These are phyloP conservation scores for Claviceps sp. DNA, from an alignment of 2,329 filamentous ascomycete species.

Conservation along the genomic window DNA sequence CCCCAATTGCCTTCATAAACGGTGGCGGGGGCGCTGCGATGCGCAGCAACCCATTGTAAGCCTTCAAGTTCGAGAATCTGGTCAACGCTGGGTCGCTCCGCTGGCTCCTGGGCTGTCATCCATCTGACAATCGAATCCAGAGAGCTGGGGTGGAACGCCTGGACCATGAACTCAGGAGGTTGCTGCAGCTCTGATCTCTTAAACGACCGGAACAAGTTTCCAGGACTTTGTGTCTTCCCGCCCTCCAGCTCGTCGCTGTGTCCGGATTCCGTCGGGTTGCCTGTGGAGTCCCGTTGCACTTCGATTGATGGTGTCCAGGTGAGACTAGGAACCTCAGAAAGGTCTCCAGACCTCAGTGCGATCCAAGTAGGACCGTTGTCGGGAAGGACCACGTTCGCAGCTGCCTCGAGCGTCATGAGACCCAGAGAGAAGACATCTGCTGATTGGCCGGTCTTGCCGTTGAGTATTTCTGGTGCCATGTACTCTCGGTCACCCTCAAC, in stretches of 20 bases:
- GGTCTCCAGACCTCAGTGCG: slow-evolving; percentile 75
- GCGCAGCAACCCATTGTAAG: slow-evolving; percentile 64
- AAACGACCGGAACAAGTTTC: slow-evolving; percentile 29
- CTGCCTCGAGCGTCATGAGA: slow-evolving; percentile 87
- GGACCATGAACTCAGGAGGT: slow-evolving; percentile 82
- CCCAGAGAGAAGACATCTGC: slow-evolving; percentile 91
- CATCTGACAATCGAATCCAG: slow-evolving; percentile 73
- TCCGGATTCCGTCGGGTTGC: slow-evolving; percentile 18
- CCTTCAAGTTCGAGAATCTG: slow-evolving; percentile 62
- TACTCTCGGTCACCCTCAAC: slow-evolving; percentile 94
- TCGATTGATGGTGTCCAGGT: slow-evolving; percentile 65
- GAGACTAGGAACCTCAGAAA: slow-evolving; percentile 76
- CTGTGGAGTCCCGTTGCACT: slow-evolving; percentile 61
- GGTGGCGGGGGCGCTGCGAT: slow-evolving; percentile 77
- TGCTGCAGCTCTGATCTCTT: slow-evolving; percentile 39
- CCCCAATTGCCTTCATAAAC: slow-evolving; percentile 96
- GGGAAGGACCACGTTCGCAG: slow-evolving; percentile 83
- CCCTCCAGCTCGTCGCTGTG: slow-evolving; percentile 21
- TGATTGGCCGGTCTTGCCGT: slow-evolving; percentile 75
- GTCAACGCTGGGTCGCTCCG: slow-evolving; percentile 57
- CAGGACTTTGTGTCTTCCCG: slow-evolving; percentile 19
- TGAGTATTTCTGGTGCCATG: slow-evolving; percentile 84
- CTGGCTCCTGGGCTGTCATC: slow-evolving; percentile 73
- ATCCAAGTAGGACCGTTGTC: slow-evolving; percentile 90
- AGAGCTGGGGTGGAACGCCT: slow-evolving; percentile 56